These are phyloP conservation scores for Alternaria postmessia DNA, from an alignment of 2,329 filamentous ascomycete genomes.

Conservation along the genomic window DNA sequence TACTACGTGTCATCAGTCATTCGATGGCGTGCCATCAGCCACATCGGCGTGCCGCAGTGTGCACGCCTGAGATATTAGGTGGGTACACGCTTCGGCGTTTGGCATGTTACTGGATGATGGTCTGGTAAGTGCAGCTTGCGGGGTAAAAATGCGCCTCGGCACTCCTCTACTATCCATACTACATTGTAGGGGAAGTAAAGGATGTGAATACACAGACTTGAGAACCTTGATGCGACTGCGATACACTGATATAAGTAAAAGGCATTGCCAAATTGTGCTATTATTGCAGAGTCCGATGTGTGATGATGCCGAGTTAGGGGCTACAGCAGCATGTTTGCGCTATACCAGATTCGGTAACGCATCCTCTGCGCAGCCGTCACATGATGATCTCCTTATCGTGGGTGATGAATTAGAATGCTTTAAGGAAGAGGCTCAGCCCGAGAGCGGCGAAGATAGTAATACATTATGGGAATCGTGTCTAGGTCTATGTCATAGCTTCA, in stretches of 20 bases:
- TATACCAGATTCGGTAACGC: background rate
- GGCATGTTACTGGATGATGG: background rate
- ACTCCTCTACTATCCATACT: background rate
- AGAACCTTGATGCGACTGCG: background rate
- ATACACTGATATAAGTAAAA: background rate
- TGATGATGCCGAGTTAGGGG: background rate
- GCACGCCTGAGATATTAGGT: background rate
- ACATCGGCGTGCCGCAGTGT: background rate
- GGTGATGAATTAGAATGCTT: background rate
- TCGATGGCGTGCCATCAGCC: background rate
- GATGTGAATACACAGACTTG: accelerated
- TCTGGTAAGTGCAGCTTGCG: background rate
- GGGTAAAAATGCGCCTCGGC: background rate
- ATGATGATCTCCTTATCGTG: background rate
- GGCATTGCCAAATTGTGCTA: accelerated
- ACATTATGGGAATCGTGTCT: conserved; percentile 1
- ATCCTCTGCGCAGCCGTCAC: background rate
- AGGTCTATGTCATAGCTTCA: conserved; percentile 7
- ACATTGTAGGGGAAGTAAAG: background rate
- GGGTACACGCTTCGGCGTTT: background rate
- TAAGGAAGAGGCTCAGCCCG: background rate
- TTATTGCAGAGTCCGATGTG: background rate
- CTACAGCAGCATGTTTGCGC: background rate
- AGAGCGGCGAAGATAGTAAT: background rate
- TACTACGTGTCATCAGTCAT: background rate